phyloP scores from a whole-genome alignment of 805 yeast genomes.

The Candida quercuum region DNA sequence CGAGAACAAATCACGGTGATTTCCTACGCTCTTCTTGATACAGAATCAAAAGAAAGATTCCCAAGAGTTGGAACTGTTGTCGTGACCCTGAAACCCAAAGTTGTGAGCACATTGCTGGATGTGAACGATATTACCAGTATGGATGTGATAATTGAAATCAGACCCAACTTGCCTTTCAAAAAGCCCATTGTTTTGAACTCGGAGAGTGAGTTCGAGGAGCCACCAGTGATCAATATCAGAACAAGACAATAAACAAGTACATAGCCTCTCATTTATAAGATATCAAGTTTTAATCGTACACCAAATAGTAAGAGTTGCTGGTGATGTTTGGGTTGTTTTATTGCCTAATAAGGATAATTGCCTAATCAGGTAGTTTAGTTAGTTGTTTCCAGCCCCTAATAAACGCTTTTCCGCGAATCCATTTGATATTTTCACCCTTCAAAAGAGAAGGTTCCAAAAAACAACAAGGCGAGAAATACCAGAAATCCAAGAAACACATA shows the following conservation, averaged over 20 bases:
- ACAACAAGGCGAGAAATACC: conserved; percentile 6
- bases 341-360: background rate
- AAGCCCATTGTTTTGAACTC: conserved; percentile 12
- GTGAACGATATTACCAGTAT: background rate
- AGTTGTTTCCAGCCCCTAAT: too few relatives aligned
- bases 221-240: conserved; percentile 14
- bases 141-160: conserved; percentile 13
- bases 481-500: background rate
- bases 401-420: too few relatives aligned
- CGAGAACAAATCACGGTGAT: conserved; percentile 13
- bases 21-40: conserved; percentile 16
- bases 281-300: background rate
- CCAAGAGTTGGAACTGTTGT: conserved; percentile 14
- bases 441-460: background rate
- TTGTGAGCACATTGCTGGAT: conserved; percentile 5
- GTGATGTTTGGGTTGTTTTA: too few relatives aligned
- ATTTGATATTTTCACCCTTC: background rate
- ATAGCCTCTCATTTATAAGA: too few relatives aligned
- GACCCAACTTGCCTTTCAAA: conserved; percentile 6
- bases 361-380: background rate
- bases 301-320: background rate
- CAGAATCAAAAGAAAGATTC: conserved; percentile 2
- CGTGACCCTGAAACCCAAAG: conserved; percentile 12
- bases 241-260: conserved; percentile 12
- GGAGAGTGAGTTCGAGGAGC: conserved; percentile 4